A percentile compares a stretch with the other conserved stretches of the same genome.
Conservation (phyloP, 169 alveolate genomes). For the Eimeria mitis region DNA sequence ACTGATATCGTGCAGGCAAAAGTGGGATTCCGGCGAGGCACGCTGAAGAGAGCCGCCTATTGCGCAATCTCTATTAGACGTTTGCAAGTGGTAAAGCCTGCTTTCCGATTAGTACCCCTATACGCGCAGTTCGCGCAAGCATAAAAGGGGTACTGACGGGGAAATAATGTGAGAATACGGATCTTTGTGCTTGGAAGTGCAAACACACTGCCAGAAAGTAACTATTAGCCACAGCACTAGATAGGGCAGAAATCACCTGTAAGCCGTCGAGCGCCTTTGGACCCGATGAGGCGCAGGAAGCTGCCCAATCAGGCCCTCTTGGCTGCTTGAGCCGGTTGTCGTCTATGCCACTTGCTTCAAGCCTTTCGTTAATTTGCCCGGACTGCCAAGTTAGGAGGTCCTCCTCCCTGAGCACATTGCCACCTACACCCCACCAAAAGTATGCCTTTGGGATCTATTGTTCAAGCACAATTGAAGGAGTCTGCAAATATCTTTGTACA, state of each 20-base stretch:
- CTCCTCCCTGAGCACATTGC: conserved; percentile 37
- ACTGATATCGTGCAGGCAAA: neutral
- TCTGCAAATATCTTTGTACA: neutral
- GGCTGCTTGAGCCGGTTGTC: conserved; percentile 53
- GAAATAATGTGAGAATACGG: neutral
- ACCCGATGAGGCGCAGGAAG: conserved; percentile 50
- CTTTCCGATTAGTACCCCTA: neutral
- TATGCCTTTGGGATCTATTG: neutral
- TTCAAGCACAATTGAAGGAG: neutral
- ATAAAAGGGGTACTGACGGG: neutral
- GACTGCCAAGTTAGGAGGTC: conserved; percentile 70
- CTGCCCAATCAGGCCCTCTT: conserved; percentile 68
- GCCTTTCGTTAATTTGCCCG: conserved; percentile 46
- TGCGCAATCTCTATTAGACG: neutral
- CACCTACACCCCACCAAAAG: neutral
- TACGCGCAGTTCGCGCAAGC: neutral
- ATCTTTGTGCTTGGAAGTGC: neutral
- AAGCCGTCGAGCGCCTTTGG: conserved; percentile 13
- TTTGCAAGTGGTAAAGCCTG: too few species aligned
- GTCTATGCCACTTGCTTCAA: conserved; percentile 35
- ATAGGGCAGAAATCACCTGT: conserved; percentile 6
- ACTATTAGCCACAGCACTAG: neutral
- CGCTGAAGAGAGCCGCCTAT: neutral
- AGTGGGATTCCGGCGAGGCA: neutral
- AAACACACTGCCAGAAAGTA: neutral